Evolutionary conservation across 305 asterid genomes (phyloP).

Genomic region (Lippia alba): DNA sequence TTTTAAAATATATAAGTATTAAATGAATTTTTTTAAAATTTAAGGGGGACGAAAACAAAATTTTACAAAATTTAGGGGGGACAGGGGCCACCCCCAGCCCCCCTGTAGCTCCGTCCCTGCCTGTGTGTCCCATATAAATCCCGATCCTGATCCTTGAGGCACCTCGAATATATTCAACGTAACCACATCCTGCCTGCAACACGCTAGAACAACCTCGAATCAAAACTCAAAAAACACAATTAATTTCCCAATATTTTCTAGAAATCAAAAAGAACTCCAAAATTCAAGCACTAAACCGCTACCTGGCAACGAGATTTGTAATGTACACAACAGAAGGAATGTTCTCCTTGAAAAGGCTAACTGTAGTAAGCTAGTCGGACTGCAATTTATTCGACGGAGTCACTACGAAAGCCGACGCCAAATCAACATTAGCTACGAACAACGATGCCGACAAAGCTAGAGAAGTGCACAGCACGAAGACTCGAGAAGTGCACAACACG

Average conservation of each 20-base stretch:
- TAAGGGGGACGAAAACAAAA: too few relatives aligned
- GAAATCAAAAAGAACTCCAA: background rate
- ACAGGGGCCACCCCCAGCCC: too few relatives aligned
- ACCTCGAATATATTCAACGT: conserved; percentile 72
- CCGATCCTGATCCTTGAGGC: conserved; percentile 81
- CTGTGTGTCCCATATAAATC: conserved; percentile 78
- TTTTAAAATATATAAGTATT: too few relatives aligned
- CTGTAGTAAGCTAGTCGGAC: conserved; percentile 71
- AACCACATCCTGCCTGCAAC: conserved; percentile 66
- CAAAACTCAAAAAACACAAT: background rate
- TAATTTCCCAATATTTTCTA: background rate
- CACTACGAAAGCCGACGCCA: conserved; percentile 63
- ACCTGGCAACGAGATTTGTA: conserved; percentile 70
- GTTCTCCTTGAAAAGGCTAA: conserved; percentile 65
- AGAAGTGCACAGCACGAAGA: conserved; percentile 61
- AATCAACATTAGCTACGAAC: conserved; percentile 49
- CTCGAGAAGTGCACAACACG: too few relatives aligned
- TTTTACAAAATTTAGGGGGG: too few relatives aligned
- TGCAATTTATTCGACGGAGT: conserved; percentile 59
- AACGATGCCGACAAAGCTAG: conserved; percentile 58
- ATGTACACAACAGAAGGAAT: conserved; percentile 72
- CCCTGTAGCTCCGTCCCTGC: too few relatives aligned
- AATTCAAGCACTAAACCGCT: background rate
- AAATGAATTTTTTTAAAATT: too few relatives aligned
- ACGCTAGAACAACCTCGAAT: conserved; percentile 11